Base-by-base conservation (phyloP, 768 basidiomycete genomes). In the Russula emetica region DNA sequence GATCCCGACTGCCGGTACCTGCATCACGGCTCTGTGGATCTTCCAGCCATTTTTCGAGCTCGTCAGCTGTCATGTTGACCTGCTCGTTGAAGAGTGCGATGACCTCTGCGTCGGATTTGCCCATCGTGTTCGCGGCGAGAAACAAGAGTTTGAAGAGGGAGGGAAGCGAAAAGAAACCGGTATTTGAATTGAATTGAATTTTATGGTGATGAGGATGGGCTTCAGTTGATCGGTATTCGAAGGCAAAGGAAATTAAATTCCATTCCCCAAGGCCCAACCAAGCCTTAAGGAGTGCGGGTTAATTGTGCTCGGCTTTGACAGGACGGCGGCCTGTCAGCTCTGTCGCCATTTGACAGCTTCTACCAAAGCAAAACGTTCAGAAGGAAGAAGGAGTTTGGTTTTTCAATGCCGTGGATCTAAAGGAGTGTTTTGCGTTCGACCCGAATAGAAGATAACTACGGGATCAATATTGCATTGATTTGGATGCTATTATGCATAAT, bases 61-160 rank as follows among this genome's bases (percentile, higher is more conserved):
- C 73, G n/a, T 74, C 74, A 0, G 62, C 68, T 24, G 68, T 66
- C 72, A 75, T 74, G 64, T 74, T 75, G 54, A 72, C 72, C 53
- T 70, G 69, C 45, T 72, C 61, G 66, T 74, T 69, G 70, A 74
- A 76, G 67, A 72, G 52, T 8, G 57, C 57, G 66, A 76, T 70
- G 32, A 71, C 67, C 22, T 74, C 73, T 26, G 70, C 69, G 53
- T 71, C 70, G 11, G 70, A 66, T 52, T 74, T 72, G 32, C 70
- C 69, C 72, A 72, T 74, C 22, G 57, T 54, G 47, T 36, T 7
- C 7, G n/a, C 44, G 24, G 36, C 20, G 40, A 30, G 45, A 34
- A 34, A 24, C 42, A n/a, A 34, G 7, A 28, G 3, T 11, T n/a
- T n/a, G n/a, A n/a, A n/a, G n/a, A n/a, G 11, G 30, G 28, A 38